Evolutionary conservation across 768 basidiomycete species (phyloP), one percentile per base, ranked within the genome.

Genomic region (Amylocystis lapponica): DNA sequence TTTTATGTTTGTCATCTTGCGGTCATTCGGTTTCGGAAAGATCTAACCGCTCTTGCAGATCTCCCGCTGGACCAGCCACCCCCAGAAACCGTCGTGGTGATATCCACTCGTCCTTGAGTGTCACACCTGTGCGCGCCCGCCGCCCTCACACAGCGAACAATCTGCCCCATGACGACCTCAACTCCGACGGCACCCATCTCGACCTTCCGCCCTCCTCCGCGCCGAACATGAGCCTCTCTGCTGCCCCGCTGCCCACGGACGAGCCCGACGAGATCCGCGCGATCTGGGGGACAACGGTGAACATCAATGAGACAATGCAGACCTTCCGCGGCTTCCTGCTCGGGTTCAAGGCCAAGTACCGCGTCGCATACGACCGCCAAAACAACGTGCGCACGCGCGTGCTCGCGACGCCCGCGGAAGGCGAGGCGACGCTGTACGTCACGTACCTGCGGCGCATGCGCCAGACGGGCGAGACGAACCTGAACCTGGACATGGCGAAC

Each of bases 221-320:
- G 11, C 69, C 66, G 21, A 66, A 65, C 41, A n/a, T n/a, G n/a
- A n/a, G n/a, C n/a, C 75, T 81, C 31, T 86, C 83, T 41, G 86
- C 73, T 6, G 79, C 75, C 13, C 74, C 69, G 22, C 72, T 61
- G 1, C 78, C 76, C 12, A 78, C 76, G 11, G 86, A 84, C 48
- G 83, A 86, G 47, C 83, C 84, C 42, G 84, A 83, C 0, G 88
- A 88, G 52, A 86, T 91, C 39, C 76, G 88, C 42, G 92, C 91
- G 19, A 90, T 99, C 48, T 99, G 96, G 95, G 96, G 96, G 23
- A 99, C 96, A 0, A 94, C 90, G 2, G 93, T 99, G 55, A 87
- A 89, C 51, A 74, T 99, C 21, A 75, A 81, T 3, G 87, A 95
- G 61, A 86, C 88, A 11, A 96, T 97, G 88, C 84, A 82, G 55